phyloP scores from a whole-genome alignment of 169 alveolate genomes.

The Cryptosporidium baileyi region DNA sequence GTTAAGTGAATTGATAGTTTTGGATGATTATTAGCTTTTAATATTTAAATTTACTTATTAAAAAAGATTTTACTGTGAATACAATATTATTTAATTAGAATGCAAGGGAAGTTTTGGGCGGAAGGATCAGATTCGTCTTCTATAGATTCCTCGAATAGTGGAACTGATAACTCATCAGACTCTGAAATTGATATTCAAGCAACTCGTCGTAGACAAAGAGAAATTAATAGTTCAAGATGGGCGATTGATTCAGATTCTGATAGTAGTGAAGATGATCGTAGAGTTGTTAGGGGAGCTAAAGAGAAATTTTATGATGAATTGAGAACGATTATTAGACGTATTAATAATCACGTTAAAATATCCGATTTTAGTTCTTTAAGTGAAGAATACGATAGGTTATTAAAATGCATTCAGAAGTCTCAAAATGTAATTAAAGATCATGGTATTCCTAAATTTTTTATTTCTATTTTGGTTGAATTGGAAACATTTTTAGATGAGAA shows the following conservation, averaged over 20 bases:
- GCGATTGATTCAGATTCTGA: constrained; percentile 72
- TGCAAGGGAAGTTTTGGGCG: constrained; percentile 89
- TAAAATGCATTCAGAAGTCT: constrained; percentile 79
- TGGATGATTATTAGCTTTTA: no score
- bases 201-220: constrained; percentile 45
- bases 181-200: constrained; percentile 56
- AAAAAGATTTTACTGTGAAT: no score
- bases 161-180: constrained; percentile 15
- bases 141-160: constrained; percentile 72
- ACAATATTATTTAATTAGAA: no score
- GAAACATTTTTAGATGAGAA: constrained; percentile 80
- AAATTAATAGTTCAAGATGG: constrained; percentile 75
- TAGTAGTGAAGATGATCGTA: constrained; percentile 82
- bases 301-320: constrained; percentile 82
- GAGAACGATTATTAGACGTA: constrained; percentile 73
- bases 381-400: constrained; percentile 81
- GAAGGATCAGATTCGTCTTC: constrained; percentile 80
- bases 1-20: no score
- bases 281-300: constrained; percentile 83
- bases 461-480: constrained; percentile 76
- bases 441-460: constrained; percentile 75
- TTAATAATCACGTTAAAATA: constrained; percentile 79
- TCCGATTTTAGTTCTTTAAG: constrained; percentile 78
- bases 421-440: constrained; percentile 70
- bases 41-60: no score